A percentile compares a stretch with the other conserved stretches of the same genome.
phyloP scores from a whole-genome alignment of 2,329 filamentous ascomycete genomes.

The Monosporascus ibericus region DNA sequence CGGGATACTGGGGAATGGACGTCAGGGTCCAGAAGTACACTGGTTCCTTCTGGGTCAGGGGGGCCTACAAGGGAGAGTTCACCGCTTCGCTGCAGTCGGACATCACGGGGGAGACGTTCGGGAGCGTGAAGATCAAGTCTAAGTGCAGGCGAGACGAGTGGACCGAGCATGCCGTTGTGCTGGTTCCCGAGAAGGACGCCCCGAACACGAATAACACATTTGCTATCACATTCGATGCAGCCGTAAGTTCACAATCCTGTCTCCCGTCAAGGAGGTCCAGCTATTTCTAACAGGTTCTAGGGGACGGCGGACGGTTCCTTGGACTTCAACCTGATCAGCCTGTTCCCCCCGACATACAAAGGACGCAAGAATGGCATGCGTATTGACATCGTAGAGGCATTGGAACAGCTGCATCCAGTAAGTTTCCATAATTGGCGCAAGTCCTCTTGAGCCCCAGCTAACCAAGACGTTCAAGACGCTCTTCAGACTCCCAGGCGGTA shows the following conservation, averaged over 20 bases:
- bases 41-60: slow-evolving; percentile 48
- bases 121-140: slow-evolving; percentile 39
- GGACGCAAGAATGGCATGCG: slow-evolving; percentile 51
- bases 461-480: slow-evolving; percentile 33
- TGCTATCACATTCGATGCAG: slow-evolving; percentile 44
- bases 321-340: slow-evolving; percentile 52
- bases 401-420: slow-evolving; percentile 46
- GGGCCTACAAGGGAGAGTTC: slow-evolving; percentile 39
- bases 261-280: not conserved
- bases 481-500: slow-evolving; percentile 60
- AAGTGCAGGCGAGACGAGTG: slow-evolving; percentile 35
- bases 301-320: slow-evolving; percentile 34
- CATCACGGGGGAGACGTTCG: slow-evolving; percentile 38
- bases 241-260: slow-evolving; percentile 11
- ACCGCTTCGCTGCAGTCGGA: slow-evolving; percentile 41
- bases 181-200: slow-evolving; percentile 38
- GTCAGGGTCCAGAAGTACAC: slow-evolving; percentile 41
- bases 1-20: slow-evolving; percentile 53
- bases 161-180: slow-evolving; percentile 44
- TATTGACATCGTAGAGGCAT: slow-evolving; percentile 45
- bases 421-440: slow-evolving; percentile 7
- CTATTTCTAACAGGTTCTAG: slow-evolving; percentile 13
- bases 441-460: not conserved
- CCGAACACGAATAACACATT: slow-evolving; percentile 52
- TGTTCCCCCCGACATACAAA: slow-evolving; percentile 57